phyloP scores from a whole-genome alignment of 179 eudicot genomes.

The Spinacia oleracea region DNA sequence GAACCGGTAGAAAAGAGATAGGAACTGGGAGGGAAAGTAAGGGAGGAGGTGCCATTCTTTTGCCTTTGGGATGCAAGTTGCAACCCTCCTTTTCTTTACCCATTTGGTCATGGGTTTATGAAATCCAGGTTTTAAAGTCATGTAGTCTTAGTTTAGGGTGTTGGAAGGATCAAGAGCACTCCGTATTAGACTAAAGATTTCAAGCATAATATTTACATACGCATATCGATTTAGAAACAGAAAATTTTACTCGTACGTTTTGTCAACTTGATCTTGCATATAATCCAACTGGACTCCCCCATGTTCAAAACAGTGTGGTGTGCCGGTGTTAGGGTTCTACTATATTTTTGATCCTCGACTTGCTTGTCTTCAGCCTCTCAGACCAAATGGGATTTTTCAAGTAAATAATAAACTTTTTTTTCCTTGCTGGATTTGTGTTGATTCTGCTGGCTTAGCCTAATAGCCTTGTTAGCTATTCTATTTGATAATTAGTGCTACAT shows the following conservation, averaged over 20 bases:
- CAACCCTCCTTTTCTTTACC: not conserved
- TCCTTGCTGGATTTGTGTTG: not conserved
- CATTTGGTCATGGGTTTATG: not conserved
- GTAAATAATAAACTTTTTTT: not conserved
- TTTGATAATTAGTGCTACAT: not conserved
- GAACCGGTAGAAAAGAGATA: not conserved
- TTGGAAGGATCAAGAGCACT: not conserved
- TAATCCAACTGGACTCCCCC: not conserved
- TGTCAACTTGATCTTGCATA: not conserved
- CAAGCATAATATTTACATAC: not conserved
- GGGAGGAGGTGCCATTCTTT: not conserved
- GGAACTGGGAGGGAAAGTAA: not conserved
- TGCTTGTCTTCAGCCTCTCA: not conserved
- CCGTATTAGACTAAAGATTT: not conserved
- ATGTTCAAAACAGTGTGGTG: not conserved
- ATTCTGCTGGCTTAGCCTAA: not conserved
- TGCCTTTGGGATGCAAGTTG: not conserved
- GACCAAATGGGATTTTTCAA: not conserved
- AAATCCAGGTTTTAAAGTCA: not conserved
- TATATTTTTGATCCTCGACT: not conserved
- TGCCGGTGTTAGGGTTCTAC: not conserved
- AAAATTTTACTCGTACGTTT: not conserved
- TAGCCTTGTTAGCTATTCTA: slow-evolving; percentile 8
- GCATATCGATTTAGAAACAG: not conserved
- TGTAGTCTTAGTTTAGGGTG: not conserved